Evolutionary conservation across 1,139 yeast genomes (phyloP).

Genomic region (Wickerhamomyces sp.): DNA sequence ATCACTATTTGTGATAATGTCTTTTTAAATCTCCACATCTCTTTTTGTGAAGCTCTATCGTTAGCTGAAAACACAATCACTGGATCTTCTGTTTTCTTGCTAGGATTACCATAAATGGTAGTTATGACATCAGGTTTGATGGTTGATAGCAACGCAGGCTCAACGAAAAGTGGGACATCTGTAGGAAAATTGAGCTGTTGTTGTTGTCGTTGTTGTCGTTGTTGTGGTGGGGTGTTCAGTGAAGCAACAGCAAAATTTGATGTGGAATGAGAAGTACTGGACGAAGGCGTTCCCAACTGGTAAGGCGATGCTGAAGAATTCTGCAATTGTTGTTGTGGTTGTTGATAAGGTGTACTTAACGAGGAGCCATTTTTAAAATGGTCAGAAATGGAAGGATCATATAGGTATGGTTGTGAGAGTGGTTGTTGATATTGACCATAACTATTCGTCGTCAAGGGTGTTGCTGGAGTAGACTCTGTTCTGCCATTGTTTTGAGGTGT

Average conservation of each 20-base stretch:
- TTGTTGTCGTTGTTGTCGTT: too few species aligned
- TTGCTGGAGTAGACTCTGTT: neutral
- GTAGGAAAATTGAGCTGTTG: constrained; percentile 18
- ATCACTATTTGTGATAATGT: constrained; percentile 47
- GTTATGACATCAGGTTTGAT: constrained; percentile 55
- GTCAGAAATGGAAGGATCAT: too few species aligned
- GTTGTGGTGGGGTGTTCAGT: too few species aligned
- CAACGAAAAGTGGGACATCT: constrained; percentile 46
- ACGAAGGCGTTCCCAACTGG: neutral
- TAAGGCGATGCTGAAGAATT: too few species aligned
- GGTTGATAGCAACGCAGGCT: constrained; percentile 63
- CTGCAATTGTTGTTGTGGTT: neutral
- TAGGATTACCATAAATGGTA: constrained; percentile 42
- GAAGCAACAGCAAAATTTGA: too few species aligned
- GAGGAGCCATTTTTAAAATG: neutral
- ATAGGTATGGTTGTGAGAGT: constrained; percentile 8
- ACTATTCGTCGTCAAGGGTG: too few species aligned
- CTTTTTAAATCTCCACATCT: constrained; percentile 70
- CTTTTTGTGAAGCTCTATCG: constrained; percentile 55
- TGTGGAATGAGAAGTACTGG: too few species aligned
- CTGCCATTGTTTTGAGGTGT: neutral
- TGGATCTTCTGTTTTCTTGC: constrained; percentile 47
- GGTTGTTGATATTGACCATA: neutral
- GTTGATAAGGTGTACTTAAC: constrained; percentile 1
- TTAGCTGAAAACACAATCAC: constrained; percentile 54